Conservation (phyloP, 371 early-diverging fungal species). For the Capillidium rhysosporum region DNA sequence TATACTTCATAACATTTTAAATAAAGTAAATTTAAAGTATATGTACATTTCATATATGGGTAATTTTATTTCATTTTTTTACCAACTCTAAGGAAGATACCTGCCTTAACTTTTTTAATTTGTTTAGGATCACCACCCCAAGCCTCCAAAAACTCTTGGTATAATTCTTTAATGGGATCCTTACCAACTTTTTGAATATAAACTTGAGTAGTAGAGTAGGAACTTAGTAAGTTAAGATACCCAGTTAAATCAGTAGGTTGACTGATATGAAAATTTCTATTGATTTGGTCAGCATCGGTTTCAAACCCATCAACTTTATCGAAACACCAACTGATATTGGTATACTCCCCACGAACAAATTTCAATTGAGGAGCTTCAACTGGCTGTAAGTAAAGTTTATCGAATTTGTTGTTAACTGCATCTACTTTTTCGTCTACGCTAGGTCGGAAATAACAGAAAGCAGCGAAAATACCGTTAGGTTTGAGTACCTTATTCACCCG, state of each 20-base stretch:
- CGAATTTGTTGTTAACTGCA: background rate
- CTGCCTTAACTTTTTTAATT: background rate
- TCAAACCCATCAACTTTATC: background rate
- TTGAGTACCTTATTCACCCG: conserved; percentile 4
- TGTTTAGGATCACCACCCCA: conserved; percentile 2
- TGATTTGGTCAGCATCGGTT: background rate
- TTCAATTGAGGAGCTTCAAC: background rate
- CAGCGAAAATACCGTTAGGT: background rate
- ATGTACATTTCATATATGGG: too few species aligned
- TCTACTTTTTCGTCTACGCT: background rate
- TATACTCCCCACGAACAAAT: background rate
- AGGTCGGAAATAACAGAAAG: background rate
- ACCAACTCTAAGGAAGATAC: background rate
- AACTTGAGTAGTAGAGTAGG: conserved; percentile 1
- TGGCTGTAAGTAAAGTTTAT: background rate
- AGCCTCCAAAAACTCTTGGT: background rate
- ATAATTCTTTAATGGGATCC: background rate
- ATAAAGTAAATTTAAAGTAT: too few species aligned
- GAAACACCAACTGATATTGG: background rate
- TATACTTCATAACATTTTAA: too few species aligned
- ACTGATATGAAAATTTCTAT: background rate
- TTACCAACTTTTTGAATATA: background rate
- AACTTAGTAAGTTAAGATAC: background rate
- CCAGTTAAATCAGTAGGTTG: background rate
- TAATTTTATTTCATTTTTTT: too few species aligned